These are phyloP conservation scores for Aspergillus olivimuriae DNA, from an alignment of 495 filamentous ascomycete genomes.

Conservation along the genomic window DNA sequence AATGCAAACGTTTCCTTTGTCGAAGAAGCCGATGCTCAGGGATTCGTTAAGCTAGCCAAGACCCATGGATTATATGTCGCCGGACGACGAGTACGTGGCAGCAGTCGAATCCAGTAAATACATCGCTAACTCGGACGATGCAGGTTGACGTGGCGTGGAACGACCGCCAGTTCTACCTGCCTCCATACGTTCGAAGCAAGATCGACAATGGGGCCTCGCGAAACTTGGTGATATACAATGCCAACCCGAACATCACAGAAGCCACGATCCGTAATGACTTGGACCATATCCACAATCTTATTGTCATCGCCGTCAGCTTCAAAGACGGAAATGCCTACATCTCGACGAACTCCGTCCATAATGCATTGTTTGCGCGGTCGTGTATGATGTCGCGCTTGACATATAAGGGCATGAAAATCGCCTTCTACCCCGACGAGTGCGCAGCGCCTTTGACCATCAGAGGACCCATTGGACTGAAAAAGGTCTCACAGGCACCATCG, in stretches of 20 bases:
- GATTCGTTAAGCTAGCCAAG: constrained; percentile 59
- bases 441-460: constrained; percentile 47
- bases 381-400: constrained; percentile 71
- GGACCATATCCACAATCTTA: constrained; percentile 76
- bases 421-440: constrained; percentile 72
- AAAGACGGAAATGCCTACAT: constrained; percentile 53
- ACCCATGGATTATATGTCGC: constrained; percentile 63
- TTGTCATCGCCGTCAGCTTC: constrained; percentile 62
- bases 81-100: constrained; percentile 56
- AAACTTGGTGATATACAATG: constrained; percentile 62
- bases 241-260: constrained; percentile 54
- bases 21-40: constrained; percentile 52
- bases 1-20: constrained; percentile 66
- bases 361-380: constrained; percentile 64
- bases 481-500: constrained; percentile 22
- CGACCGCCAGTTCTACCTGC: constrained; percentile 66
- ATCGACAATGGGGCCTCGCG: constrained; percentile 68
- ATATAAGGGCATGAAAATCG: constrained; percentile 71
- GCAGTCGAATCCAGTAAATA: too few species aligned
- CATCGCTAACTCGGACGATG: too few species aligned
- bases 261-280: constrained; percentile 62
- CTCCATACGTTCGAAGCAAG: constrained; percentile 58
- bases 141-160: constrained; percentile 68
- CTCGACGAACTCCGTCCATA: constrained; percentile 71
- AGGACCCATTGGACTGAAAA: constrained; percentile 20